These are phyloP conservation scores for Dryadomyces quercivorus DNA, from an alignment of 2,329 filamentous ascomycete species.

Conservation along the genomic window DNA sequence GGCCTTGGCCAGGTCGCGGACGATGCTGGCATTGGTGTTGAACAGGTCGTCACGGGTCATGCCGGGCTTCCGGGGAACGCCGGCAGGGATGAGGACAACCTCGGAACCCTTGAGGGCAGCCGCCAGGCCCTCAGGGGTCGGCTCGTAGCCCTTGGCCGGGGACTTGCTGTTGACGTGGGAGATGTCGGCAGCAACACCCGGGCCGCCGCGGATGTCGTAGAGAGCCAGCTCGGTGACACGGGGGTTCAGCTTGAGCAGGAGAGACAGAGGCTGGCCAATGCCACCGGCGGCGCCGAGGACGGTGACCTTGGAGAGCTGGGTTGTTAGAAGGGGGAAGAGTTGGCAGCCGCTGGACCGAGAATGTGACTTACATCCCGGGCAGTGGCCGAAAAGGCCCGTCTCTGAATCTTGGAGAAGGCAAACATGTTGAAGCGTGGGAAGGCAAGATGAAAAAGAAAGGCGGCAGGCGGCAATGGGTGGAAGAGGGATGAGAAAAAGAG, in stretches of 20 bases:
- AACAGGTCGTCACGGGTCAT: conserved; percentile 99
- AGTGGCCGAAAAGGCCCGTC: conserved; percentile 71
- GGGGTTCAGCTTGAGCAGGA: conserved; percentile 97
- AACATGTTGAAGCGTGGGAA: conserved; percentile 45
- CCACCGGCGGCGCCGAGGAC: conserved; percentile 95
- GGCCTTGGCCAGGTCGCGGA: conserved; percentile 95
- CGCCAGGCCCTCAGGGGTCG: conserved; percentile 62
- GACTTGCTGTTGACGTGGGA: conserved; percentile 99
- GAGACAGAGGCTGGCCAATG: conserved; percentile 95
- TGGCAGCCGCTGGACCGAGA: conserved; percentile 6
- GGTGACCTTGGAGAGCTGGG: conserved; percentile 87
- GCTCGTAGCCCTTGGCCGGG: conserved; percentile 79
- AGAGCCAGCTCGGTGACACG: conserved; percentile 86
- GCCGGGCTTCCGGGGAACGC: conserved; percentile 97
- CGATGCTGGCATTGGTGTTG: conserved; percentile 99
- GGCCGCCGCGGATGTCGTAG: conserved; percentile 87
- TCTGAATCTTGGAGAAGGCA: conserved; percentile 56
- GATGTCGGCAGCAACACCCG: conserved; percentile 95
- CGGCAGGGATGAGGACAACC: conserved; percentile 93
- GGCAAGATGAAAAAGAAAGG: not conserved
- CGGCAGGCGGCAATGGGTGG: not conserved
- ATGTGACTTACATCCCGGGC: conserved; percentile 54
- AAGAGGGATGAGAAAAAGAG: not conserved
- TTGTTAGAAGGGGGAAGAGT: conserved; percentile 4
- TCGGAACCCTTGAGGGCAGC: conserved; percentile 76